Evolutionary conservation across 805 yeast genomes (phyloP).

Genomic region (Yamadazyma sp.): DNA sequence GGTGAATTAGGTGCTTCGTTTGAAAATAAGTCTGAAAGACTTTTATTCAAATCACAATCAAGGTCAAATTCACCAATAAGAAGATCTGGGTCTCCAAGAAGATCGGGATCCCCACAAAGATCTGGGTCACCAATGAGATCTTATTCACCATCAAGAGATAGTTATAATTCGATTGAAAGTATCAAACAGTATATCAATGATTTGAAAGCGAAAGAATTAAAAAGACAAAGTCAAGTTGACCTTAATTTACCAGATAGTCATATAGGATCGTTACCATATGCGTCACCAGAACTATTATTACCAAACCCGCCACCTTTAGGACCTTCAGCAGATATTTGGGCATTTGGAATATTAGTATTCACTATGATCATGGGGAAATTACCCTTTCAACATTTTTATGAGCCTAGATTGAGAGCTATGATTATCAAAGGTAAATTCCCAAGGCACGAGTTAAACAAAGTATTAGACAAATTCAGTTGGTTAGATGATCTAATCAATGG

Average conservation of each 20-base stretch:
- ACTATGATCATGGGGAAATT: slow-evolving; percentile 70
- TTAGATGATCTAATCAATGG: slow-evolving; percentile 42
- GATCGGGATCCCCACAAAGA: too few species aligned
- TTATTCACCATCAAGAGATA: slow-evolving; percentile 2
- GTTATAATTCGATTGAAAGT: slow-evolving; percentile 12
- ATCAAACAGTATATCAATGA: slow-evolving; percentile 13
- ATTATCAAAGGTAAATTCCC: slow-evolving; percentile 68
- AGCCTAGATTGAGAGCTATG: slow-evolving; percentile 71
- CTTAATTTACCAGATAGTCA: slow-evolving; percentile 57
- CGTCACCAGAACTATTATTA: slow-evolving; percentile 78
- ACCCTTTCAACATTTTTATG: slow-evolving; percentile 83
- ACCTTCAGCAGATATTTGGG: slow-evolving; percentile 84
- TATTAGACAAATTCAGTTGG: slow-evolving; percentile 22
- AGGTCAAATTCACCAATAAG: slow-evolving; percentile 12
- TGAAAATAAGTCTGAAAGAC: slow-evolving; percentile 8
- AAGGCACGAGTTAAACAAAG: slow-evolving; percentile 30
- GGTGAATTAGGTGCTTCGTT: slow-evolving; percentile 8
- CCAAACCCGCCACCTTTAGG: slow-evolving; percentile 62
- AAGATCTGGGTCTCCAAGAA: too few species aligned
- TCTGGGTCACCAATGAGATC: slow-evolving; percentile 5
- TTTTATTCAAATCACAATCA: slow-evolving; percentile 11
- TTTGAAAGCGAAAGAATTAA: slow-evolving; percentile 14
- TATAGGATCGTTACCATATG: slow-evolving; percentile 90
- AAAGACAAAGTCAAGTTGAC: slow-evolving; percentile 23
- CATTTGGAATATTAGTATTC: slow-evolving; percentile 75